Evolutionary conservation across 164 flowering plant genomes (phyloP).

Genomic region (Platanus orientalis): DNA sequence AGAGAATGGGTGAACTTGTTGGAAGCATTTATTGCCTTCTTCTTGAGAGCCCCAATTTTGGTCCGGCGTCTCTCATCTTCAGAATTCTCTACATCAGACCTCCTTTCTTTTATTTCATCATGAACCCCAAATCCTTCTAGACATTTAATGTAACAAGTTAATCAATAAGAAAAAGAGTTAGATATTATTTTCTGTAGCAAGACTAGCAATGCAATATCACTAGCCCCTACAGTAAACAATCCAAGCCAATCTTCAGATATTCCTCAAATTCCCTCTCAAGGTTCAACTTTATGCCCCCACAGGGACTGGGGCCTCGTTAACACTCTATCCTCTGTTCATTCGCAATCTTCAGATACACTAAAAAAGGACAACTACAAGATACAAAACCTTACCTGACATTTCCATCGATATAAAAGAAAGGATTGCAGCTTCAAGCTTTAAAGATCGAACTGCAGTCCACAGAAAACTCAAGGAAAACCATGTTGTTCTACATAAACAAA

Average conservation of each 20-base stretch:
- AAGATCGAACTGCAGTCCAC: slow-evolving; percentile 1
- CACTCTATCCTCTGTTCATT: neutral
- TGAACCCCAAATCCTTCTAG: slow-evolving; percentile 31
- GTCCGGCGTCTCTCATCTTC: slow-evolving; percentile 79
- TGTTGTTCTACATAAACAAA: slow-evolving; percentile 10
- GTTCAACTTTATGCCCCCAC: neutral
- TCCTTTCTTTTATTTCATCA: slow-evolving; percentile 65
- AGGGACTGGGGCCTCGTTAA: too few relatives aligned
- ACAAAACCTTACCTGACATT: slow-evolving; percentile 29
- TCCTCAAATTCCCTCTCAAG: neutral
- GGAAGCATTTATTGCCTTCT: slow-evolving; percentile 84
- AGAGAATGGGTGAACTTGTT: slow-evolving; percentile 86
- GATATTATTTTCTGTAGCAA: neutral
- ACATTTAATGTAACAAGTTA: slow-evolving; percentile 25
- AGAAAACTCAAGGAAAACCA: slow-evolving; percentile 8
- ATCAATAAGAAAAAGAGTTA: neutral
- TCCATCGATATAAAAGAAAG: too few relatives aligned
- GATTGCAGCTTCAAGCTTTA: slow-evolving; percentile 12
- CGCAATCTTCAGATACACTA: neutral
- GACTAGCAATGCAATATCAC: neutral
- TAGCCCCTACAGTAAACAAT: neutral
- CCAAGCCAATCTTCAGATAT: neutral
- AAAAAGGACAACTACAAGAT: neutral
- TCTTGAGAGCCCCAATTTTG: slow-evolving; percentile 67
- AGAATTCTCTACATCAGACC: slow-evolving; percentile 66